phyloP scores from a whole-genome alignment of 2,329 filamentous ascomycete genomes.

The Stagonosporopsis rhizophila region DNA sequence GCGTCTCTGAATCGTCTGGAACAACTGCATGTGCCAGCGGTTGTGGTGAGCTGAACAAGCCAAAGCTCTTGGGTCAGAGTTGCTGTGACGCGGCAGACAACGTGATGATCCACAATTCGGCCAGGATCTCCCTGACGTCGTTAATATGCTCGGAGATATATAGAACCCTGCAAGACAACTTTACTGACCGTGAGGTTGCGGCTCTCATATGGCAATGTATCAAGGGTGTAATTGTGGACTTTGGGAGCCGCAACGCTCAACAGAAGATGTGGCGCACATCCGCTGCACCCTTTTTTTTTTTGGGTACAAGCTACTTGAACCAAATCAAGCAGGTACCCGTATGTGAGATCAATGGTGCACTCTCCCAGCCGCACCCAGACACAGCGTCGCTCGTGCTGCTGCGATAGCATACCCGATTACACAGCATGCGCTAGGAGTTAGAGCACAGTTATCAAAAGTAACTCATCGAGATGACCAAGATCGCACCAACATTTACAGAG shows the following conservation, averaged over 20 bases:
- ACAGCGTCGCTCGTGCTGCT: not conserved
- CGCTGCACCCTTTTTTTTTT: not conserved
- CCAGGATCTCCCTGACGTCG: slow-evolving; percentile 1
- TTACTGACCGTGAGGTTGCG: not conserved
- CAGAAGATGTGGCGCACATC: slow-evolving; percentile 5
- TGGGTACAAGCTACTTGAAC: slow-evolving; percentile 1
- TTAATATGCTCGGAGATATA: not conserved
- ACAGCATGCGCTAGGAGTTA: no score
- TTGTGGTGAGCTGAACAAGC: slow-evolving; percentile 26
- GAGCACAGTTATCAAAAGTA: no score
- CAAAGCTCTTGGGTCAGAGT: slow-evolving; percentile 4
- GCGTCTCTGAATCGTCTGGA: not conserved
- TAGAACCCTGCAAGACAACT: not conserved
- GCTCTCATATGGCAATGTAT: not conserved
- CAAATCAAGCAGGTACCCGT: slow-evolving; percentile 11
- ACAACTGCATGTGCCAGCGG: slow-evolving; percentile 16
- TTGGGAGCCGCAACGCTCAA: not conserved
- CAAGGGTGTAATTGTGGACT: not conserved
- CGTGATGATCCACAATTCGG: not conserved
- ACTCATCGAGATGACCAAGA: not conserved
- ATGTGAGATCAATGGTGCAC: not conserved
- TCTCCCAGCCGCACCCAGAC: not conserved
- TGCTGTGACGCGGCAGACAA: slow-evolving; percentile 2
- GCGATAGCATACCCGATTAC: not conserved
- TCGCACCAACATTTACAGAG: not conserved